These are phyloP conservation scores for Ophiocordyceps polyrhachis-furcata DNA, from an alignment of 2,329 filamentous ascomycete species.

Conservation along the genomic window DNA sequence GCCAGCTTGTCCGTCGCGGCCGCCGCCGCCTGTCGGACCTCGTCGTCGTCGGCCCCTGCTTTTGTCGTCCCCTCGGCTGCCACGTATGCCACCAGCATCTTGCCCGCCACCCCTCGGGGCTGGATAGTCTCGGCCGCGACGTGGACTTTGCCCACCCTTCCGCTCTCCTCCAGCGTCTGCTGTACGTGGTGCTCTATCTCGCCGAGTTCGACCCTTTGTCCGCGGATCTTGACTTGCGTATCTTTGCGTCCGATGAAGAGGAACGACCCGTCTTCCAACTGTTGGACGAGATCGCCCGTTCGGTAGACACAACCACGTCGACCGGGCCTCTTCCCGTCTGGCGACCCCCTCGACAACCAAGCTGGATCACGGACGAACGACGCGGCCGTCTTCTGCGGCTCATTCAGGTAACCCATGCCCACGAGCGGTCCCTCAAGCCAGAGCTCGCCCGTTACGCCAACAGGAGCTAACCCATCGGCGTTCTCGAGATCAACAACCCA, in stretches of 20 bases:
- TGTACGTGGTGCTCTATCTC: conserved; percentile 1
- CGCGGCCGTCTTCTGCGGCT: conserved; percentile 23
- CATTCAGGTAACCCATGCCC: conserved; percentile 28
- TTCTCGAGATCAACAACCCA: conserved; percentile 8
- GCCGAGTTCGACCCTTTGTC: conserved; percentile 1
- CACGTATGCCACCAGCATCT: conserved; percentile 2
- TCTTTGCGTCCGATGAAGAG: conserved; percentile 1
- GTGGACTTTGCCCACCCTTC: neutral
- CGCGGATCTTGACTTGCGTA: conserved; percentile 1
- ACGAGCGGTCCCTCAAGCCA: conserved; percentile 24
- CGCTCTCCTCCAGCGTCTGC: neutral
- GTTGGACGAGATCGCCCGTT: conserved; percentile 9
- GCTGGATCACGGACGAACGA: conserved; percentile 23
- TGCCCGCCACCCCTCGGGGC: neutral
- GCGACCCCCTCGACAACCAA: conserved; percentile 1
- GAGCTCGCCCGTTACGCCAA: conserved; percentile 17
- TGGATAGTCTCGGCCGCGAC: conserved; percentile 2
- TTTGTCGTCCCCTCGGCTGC: neutral
- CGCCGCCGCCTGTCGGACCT: neutral
- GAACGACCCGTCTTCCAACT: neutral
- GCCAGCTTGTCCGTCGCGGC: neutral
- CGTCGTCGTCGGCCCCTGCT: neutral
- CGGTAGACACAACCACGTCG: conserved; percentile 16
- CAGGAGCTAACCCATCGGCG: conserved; percentile 9
- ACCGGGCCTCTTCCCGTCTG: conserved; percentile 1